Evolutionary conservation across 148 eudicot genomes (phyloP), one percentile per base, ranked within the genome.

Genomic region (Chenopodium berlandieri): DNA sequence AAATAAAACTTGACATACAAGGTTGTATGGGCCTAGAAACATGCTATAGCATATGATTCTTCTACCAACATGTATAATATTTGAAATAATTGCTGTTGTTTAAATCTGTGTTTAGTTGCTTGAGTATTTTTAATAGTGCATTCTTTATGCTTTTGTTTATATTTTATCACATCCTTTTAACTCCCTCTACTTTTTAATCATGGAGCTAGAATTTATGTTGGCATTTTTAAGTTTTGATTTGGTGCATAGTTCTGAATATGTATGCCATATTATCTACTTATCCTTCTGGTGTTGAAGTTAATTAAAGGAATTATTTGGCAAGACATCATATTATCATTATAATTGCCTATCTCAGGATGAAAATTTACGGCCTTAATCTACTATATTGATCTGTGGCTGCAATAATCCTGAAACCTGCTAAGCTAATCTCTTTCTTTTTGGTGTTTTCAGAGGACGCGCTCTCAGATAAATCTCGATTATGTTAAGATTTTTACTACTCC

Each of bases 401-500:
- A 6, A 20, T 71, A 69, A 32, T 32, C 46, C 1, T 69, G 37
- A 20, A 63, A 11, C 73, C 62, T 60, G 48, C 17, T 64, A 30
- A 44, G 54, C 54, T 70, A 30, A 10, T 22, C 5, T 34, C 23
- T 37, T 66, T 25, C 32, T 54, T 56, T 79, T 56, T 79, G 80
- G 75, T 81, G 81, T 31, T 66, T 88, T 71, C 93, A 93, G 97
- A 87, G 89, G 71, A 79, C 93, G 17, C 85, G 81, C 73, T 88
- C 96, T 75, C 89, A 78, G 77, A 83, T 88, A 37, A 90, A 84
- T 74, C 83, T 84, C 7, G 90, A 92, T 67, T 89, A 82, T 71
- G 68, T 92, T 73, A 89, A 86, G 85, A 87, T 95, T 63, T 93
- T 88, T 80, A 79, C 89, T 32, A 93, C 98, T 32, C 97, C 97